These are phyloP conservation scores for Cyclotella sp. DNA, from an alignment of 108 stramenopile species.

Conservation along the genomic window DNA sequence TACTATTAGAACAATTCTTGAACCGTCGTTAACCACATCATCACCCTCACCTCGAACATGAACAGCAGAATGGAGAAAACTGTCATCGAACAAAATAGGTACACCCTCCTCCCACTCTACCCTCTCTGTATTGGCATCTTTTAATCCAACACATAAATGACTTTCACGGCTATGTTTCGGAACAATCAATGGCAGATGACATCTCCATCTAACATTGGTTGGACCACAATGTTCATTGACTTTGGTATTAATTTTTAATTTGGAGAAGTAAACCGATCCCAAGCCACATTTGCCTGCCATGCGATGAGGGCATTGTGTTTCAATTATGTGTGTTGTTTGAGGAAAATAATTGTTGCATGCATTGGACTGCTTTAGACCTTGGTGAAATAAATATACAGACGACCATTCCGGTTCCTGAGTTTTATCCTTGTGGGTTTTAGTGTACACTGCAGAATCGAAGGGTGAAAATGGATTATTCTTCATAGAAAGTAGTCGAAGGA, in stretches of 20 bases:
- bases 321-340: conserved; percentile 43
- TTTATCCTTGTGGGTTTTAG: background rate
- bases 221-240: conserved; percentile 68
- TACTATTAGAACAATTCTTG: conserved; percentile 63
- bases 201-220: conserved; percentile 65
- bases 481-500: conserved; percentile 9
- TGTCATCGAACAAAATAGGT: conserved; percentile 72
- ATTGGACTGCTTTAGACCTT: conserved; percentile 33
- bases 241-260: conserved; percentile 47
- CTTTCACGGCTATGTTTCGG: conserved; percentile 40
- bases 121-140: conserved; percentile 26
- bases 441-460: conserved; percentile 47
- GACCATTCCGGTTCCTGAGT: conserved; percentile 45
- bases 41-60: conserved; percentile 26
- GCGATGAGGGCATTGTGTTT: conserved; percentile 46
- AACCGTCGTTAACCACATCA: conserved; percentile 7
- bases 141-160: conserved; percentile 43
- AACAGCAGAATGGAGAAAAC: conserved; percentile 63
- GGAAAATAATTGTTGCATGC: conserved; percentile 41
- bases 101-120: conserved; percentile 50
- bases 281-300: conserved; percentile 53
- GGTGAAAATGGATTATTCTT: conserved; percentile 20
- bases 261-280: conserved; percentile 53
- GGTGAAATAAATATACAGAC: conserved; percentile 45
- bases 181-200: conserved; percentile 62